A percentile compares a stretch with the other conserved stretches of the same genome.
Conservation (phyloP, 2,329 filamentous ascomycete species). For the Massarina eburnea region DNA sequence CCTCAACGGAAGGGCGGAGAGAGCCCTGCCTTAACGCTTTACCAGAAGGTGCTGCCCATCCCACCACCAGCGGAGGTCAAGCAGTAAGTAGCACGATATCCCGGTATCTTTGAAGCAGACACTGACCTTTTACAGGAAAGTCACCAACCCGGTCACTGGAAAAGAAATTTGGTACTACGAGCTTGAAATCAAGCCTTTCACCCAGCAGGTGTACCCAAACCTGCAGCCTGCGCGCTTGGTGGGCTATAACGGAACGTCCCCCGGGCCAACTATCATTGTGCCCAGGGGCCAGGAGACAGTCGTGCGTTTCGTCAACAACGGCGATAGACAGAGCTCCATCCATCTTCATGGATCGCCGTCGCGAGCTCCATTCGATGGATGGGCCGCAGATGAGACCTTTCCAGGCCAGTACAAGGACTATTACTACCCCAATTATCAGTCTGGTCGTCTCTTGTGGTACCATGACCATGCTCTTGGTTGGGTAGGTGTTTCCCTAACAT, state of each 20-base stretch:
- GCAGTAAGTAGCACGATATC: slow-evolving; percentile 3
- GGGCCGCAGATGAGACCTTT: slow-evolving; percentile 55
- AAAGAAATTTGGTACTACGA: slow-evolving; percentile 43
- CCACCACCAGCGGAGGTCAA: slow-evolving; percentile 3
- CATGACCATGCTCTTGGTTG: slow-evolving; percentile 35
- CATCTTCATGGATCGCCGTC: slow-evolving; percentile 57
- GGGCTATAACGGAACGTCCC: slow-evolving; percentile 47
- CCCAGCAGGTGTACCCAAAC: slow-evolving; percentile 46
- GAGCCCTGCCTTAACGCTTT: slow-evolving; percentile 6
- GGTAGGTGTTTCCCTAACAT: background rate
- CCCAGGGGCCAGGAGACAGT: slow-evolving; percentile 53
- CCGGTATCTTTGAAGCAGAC: background rate
- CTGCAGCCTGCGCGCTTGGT: slow-evolving; percentile 44
- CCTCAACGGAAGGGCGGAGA: slow-evolving; percentile 1
- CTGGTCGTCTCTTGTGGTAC: slow-evolving; percentile 59
- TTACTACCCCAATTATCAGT: slow-evolving; percentile 60
- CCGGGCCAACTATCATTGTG: slow-evolving; percentile 52
- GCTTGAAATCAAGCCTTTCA: slow-evolving; percentile 46
- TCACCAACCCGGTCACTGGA: slow-evolving; percentile 9
- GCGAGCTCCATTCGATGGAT: slow-evolving; percentile 54
- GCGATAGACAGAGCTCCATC: slow-evolving; percentile 48
- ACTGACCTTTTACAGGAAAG: slow-evolving; percentile 2
- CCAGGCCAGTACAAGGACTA: slow-evolving; percentile 60
- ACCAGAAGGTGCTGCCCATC: slow-evolving; percentile 6
- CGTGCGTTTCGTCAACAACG: slow-evolving; percentile 56